Percentiles rank a stretch among this genome's conserved stretches.
Evolutionary conservation across 306 rosid species (phyloP).

Genomic region (Inga oerstediana): DNA sequence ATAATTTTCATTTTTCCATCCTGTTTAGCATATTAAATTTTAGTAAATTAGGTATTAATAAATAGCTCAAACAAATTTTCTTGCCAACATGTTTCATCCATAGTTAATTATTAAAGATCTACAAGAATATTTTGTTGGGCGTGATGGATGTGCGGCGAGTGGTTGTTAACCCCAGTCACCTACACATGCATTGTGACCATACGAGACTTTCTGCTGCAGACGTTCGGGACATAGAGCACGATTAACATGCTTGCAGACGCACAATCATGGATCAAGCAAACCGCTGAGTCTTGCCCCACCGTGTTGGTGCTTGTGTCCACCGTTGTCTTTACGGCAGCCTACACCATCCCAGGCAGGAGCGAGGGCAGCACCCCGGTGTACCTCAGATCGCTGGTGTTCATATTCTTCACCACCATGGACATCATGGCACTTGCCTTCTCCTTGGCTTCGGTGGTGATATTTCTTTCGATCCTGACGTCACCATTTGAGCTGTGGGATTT

Average conservation of each 20-base stretch:
- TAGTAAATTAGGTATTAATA: too few species aligned
- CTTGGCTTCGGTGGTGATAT: constrained; percentile 43
- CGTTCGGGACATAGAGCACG: constrained; percentile 13
- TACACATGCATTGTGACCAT: constrained; percentile 7
- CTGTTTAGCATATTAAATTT: too few species aligned
- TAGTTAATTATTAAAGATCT: too few species aligned
- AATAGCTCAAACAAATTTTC: too few species aligned
- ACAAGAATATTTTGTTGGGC: too few species aligned
- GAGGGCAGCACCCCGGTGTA: neutral
- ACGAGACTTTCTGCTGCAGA: neutral
- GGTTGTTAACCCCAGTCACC: neutral
- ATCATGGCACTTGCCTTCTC: constrained; percentile 38
- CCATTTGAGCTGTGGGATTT: constrained; percentile 40
- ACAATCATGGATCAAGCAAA: constrained; percentile 31
- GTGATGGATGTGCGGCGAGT: constrained; percentile 29
- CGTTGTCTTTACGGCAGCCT: constrained; percentile 43
- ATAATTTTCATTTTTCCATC: too few species aligned
- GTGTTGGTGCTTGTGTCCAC: constrained; percentile 38
- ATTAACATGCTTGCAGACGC: constrained; percentile 1
- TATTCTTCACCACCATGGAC: constrained; percentile 41
- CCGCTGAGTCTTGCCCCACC: constrained; percentile 41
- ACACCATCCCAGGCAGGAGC: constrained; percentile 34
- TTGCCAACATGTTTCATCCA: too few species aligned
- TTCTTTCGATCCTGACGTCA: constrained; percentile 44
- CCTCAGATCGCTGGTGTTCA: constrained; percentile 28